phyloP scores from a whole-genome alignment of 2,329 filamentous ascomycete species.

The Pseudogymnoascus sp. region DNA sequence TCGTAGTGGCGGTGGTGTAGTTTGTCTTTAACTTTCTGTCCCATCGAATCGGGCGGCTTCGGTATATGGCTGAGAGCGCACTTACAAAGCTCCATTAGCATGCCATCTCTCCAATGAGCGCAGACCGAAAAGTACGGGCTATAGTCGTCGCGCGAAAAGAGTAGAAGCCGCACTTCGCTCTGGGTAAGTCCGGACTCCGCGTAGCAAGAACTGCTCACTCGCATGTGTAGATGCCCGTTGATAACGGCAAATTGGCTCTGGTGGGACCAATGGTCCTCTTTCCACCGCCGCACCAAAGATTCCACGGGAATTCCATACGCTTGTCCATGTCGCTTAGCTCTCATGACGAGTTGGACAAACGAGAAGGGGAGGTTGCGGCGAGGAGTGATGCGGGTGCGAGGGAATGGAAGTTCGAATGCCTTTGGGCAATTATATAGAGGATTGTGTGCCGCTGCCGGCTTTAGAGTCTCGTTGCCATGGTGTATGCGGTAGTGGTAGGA shows the following conservation, averaged over 20 bases:
- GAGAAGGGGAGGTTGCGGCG: slow-evolving; percentile 49
- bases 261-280: slow-evolving; percentile 45
- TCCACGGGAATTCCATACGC: slow-evolving; percentile 41
- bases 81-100: slow-evolving; percentile 53
- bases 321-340: slow-evolving; percentile 40
- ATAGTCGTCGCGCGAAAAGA: slow-evolving; percentile 54
- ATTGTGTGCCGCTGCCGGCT: slow-evolving; percentile 46
- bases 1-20: slow-evolving; percentile 26
- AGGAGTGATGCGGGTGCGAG: slow-evolving; percentile 46
- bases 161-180: slow-evolving; percentile 45
- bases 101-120: slow-evolving; percentile 54
- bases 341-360: slow-evolving; percentile 50
- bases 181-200: slow-evolving; percentile 44
- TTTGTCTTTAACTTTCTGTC: slow-evolving; percentile 35
- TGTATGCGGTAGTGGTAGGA: slow-evolving; percentile 47
- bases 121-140: slow-evolving; percentile 56
- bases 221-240: slow-evolving; percentile 47
- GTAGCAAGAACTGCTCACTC: slow-evolving; percentile 47
- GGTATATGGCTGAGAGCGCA: slow-evolving; percentile 54
- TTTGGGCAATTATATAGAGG: slow-evolving; percentile 51
- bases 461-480: slow-evolving; percentile 45
- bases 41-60: slow-evolving; percentile 32
- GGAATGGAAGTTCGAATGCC: slow-evolving; percentile 34
- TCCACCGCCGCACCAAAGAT: slow-evolving; percentile 45
- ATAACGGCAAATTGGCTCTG: slow-evolving; percentile 47